A percentile compares a stretch with the other conserved stretches of the same genome.
phyloP scores from a whole-genome alignment of 257 asterid genomes.

The Leptodermis oblonga region DNA sequence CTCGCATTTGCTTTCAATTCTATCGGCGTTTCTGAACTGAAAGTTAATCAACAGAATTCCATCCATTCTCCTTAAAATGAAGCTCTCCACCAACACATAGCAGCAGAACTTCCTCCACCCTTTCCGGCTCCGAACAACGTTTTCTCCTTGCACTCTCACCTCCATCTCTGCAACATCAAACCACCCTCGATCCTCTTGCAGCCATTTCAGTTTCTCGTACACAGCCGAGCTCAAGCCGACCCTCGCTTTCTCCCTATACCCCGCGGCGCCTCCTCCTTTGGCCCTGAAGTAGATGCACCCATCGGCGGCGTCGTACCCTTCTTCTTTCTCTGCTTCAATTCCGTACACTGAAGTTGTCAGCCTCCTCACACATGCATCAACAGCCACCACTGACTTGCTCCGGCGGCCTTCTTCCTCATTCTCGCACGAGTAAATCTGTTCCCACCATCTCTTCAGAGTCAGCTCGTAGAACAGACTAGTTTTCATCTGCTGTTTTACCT shows the following conservation, averaged over 20 bases:
- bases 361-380: slow-evolving; percentile 50
- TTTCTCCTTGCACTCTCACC: slow-evolving; percentile 49
- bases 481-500: slow-evolving; percentile 42
- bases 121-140: slow-evolving; percentile 35
- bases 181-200: slow-evolving; percentile 72
- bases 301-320: slow-evolving; percentile 24
- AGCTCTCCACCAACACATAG: slow-evolving; percentile 75
- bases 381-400: slow-evolving; percentile 22
- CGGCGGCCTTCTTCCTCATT: slow-evolving; percentile 34
- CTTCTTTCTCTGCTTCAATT: slow-evolving; percentile 56
- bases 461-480: slow-evolving; percentile 50
- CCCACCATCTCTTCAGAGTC: slow-evolving; percentile 83
- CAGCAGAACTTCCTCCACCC: slow-evolving; percentile 68
- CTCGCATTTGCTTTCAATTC: slow-evolving; percentile 59
- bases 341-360: slow-evolving; percentile 45
- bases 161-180: slow-evolving; percentile 50
- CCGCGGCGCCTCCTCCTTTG: too few relatives aligned
- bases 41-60: slow-evolving; percentile 63
- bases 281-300: slow-evolving; percentile 55
- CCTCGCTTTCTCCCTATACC: slow-evolving; percentile 26
- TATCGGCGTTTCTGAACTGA: slow-evolving; percentile 36
- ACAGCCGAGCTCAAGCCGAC: slow-evolving; percentile 48
- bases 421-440: slow-evolving; percentile 43
- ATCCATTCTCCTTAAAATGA: slow-evolving; percentile 66
- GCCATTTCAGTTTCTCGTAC: slow-evolving; percentile 57